Percentiles rank a stretch among this genome's conserved stretches.
phyloP scores from a whole-genome alignment of 2,329 filamentous ascomycete genomes.

The Penicillium sp. region DNA sequence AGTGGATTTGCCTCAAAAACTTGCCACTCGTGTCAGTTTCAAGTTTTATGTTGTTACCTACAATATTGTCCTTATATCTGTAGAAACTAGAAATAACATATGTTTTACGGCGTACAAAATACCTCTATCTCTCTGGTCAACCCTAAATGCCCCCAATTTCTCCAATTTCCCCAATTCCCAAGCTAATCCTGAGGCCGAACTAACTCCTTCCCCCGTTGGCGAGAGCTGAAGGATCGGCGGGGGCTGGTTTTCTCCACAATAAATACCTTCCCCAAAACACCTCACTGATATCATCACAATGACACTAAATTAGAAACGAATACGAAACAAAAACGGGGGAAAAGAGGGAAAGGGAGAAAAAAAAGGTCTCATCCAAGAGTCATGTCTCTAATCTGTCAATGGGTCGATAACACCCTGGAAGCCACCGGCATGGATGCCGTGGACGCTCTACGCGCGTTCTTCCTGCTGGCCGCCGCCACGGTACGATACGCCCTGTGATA shows the following conservation, averaged over 20 bases:
- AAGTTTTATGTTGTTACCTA: not conserved
- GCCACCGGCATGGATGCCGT: slow-evolving; percentile 22
- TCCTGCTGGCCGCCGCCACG: slow-evolving; percentile 38
- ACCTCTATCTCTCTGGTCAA: not conserved
- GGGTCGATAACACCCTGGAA: slow-evolving; percentile 15
- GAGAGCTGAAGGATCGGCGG: slow-evolving; percentile 3
- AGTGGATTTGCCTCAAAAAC: not conserved
- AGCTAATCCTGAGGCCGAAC: not conserved
- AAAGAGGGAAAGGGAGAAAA: not conserved
- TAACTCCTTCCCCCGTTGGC: slow-evolving; percentile 2
- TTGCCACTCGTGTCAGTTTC: not conserved
- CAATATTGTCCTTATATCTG: not conserved
- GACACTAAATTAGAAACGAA: not conserved
- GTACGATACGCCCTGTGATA: slow-evolving; percentile 29
- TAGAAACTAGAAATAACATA: no score
- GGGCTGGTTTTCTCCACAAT: slow-evolving; percentile 6
- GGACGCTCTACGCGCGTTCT: slow-evolving; percentile 38
- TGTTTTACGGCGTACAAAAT: not conserved
- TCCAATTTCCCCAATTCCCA: not conserved
- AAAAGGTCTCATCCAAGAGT: not conserved
- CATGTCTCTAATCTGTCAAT: slow-evolving; percentile 13
- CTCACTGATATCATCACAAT: slow-evolving; percentile 1
- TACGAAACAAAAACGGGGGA: not conserved
- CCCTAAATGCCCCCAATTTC: not conserved
- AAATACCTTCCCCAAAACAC: slow-evolving; percentile 1